A percentile compares a stretch with the other conserved stretches of the same genome.
Conservation (phyloP, 352 stramenopile species). For the Phytophthora macrochlamydospora region DNA sequence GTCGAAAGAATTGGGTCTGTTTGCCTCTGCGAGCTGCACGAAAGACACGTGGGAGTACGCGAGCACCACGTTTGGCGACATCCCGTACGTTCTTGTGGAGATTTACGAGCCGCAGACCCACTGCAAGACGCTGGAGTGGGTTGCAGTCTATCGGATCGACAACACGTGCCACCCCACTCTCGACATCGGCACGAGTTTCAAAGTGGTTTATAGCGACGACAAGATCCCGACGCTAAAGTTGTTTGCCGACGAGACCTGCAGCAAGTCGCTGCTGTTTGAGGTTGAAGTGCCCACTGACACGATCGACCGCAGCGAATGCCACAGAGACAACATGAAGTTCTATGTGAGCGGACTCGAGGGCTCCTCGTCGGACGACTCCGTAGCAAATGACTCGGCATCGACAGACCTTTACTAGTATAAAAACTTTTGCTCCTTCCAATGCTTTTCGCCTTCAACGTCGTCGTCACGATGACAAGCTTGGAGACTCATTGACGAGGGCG, state of each 20-base stretch:
- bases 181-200: conserved; percentile 25
- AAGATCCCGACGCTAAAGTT: conserved; percentile 16
- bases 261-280: conserved; percentile 8
- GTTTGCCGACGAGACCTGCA: conserved; percentile 23
- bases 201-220: conserved; percentile 12
- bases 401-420: not conserved
- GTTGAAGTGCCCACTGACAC: conserved; percentile 4
- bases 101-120: conserved; percentile 14
- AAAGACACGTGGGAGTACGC: conserved; percentile 16
- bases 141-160: conserved; percentile 29
- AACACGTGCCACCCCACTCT: conserved; percentile 26
- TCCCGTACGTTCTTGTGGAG: conserved; percentile 24
- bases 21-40: conserved; percentile 24
- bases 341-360: conserved; percentile 1
- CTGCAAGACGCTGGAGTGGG: conserved; percentile 20
- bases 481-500: too few species aligned
- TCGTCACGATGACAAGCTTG: too few species aligned
- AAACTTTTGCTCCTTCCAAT: too few species aligned
- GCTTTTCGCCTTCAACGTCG: too few species aligned
- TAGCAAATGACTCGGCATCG: not conserved
- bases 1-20: conserved; percentile 19
- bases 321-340: conserved; percentile 24
- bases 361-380: not conserved
- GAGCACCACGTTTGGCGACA: conserved; percentile 5
- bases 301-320: conserved; percentile 17